A percentile compares a stretch with the other conserved stretches of the same genome.
phyloP scores from a whole-genome alignment of 495 filamentous ascomycete genomes.

The Polyplosphaeria fusca region DNA sequence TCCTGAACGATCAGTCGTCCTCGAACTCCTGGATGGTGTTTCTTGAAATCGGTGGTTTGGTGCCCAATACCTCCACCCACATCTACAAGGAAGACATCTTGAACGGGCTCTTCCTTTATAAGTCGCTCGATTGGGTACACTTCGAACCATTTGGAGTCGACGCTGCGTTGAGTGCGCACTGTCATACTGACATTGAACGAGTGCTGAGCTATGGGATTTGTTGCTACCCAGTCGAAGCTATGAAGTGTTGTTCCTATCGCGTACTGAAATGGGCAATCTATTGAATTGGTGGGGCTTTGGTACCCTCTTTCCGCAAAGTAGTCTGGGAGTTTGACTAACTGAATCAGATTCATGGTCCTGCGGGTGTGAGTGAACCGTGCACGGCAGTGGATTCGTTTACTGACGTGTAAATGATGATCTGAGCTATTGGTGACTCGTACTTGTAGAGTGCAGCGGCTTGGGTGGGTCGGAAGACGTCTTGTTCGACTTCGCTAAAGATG shows the following conservation, averaged over 20 bases:
- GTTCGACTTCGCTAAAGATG: neutral
- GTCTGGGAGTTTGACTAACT: neutral
- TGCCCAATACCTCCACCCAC: slow-evolving; percentile 12
- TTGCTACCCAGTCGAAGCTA: neutral
- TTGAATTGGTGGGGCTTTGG: neutral
- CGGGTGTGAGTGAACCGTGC: too few relatives aligned
- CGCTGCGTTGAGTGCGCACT: neutral
- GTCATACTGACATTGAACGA: neutral
- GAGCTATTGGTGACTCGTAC: neutral
- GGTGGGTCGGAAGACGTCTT: neutral
- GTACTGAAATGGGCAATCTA: slow-evolving; percentile 5
- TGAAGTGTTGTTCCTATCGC: neutral
- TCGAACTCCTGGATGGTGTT: neutral
- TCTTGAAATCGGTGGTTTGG: neutral
- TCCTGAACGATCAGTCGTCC: slow-evolving; percentile 8
- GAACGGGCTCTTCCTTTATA: neutral
- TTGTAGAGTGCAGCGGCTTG: neutral
- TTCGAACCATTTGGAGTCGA: neutral
- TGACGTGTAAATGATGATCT: neutral
- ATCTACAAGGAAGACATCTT: slow-evolving; percentile 5
- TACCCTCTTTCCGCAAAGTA: slow-evolving; percentile 7
- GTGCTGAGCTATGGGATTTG: neutral
- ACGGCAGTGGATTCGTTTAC: too few relatives aligned
- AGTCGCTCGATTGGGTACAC: neutral
- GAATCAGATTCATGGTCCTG: neutral